Percentiles rank a stretch among this genome's conserved stretches.
Conservation (phyloP, 2,329 filamentous ascomycete species). For the Gnomoniopsis sp. region DNA sequence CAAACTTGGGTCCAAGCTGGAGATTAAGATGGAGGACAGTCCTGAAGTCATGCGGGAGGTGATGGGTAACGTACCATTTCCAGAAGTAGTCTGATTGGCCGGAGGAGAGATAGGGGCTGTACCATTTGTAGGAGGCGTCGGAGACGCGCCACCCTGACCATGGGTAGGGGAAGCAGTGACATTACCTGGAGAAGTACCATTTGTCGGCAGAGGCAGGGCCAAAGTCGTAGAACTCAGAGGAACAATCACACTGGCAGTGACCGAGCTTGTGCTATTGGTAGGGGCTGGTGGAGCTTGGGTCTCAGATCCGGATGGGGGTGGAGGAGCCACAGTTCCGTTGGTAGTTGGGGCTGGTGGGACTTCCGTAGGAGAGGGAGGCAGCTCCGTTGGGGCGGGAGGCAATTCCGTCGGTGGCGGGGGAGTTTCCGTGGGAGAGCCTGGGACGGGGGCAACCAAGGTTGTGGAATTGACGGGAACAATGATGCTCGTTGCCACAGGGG, state of each 20-base stretch:
- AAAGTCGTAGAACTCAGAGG: slow-evolving; percentile 11
- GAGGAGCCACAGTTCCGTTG: slow-evolving; percentile 7
- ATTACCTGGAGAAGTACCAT: slow-evolving; percentile 7
- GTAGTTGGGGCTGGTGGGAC: not conserved
- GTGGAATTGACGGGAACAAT: slow-evolving; percentile 10
- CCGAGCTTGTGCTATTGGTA: not conserved
- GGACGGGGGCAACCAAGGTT: slow-evolving; percentile 11
- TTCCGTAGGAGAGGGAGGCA: not conserved
- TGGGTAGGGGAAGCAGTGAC: not conserved
- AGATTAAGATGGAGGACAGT: not conserved
- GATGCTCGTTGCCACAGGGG: slow-evolving; percentile 13
- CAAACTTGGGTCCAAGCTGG: not conserved
- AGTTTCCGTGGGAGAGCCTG: not conserved
- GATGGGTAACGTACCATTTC: slow-evolving; percentile 10
- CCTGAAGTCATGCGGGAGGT: not conserved
- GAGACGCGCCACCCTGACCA: slow-evolving; percentile 1
- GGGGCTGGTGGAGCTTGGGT: not conserved
- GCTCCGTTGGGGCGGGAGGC: not conserved
- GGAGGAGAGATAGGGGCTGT: slow-evolving; percentile 6
- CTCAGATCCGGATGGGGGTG: slow-evolving; percentile 6
- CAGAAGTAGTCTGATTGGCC: slow-evolving; percentile 5
- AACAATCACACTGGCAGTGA: slow-evolving; percentile 5
- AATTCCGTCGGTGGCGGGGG: not conserved
- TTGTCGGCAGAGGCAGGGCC: slow-evolving; percentile 12
- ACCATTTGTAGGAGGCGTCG: slow-evolving; percentile 5